These are phyloP conservation scores for Camelina hispida DNA, from an alignment of 345 rosid species.

Conservation along the genomic window DNA sequence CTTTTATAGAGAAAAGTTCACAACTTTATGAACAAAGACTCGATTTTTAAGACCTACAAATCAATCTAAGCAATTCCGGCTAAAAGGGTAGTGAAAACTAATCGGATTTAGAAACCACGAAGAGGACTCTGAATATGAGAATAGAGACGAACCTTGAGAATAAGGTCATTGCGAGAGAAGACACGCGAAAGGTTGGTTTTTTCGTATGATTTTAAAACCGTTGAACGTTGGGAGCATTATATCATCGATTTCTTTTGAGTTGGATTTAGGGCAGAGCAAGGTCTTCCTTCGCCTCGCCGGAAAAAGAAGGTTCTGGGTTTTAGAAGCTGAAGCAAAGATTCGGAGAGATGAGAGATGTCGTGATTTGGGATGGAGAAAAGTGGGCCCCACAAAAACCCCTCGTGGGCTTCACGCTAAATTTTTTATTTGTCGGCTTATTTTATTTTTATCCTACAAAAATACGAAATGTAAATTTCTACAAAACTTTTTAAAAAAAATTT, in stretches of 20 bases:
- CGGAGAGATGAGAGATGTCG: background rate
- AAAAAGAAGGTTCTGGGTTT: conserved; percentile 37
- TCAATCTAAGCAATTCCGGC: background rate
- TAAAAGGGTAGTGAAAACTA: background rate
- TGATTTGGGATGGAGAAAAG: conserved; percentile 15
- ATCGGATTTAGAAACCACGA: conserved; percentile 8
- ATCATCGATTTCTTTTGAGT: conserved; percentile 11
- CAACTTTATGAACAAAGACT: background rate
- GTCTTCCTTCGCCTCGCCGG: conserved; percentile 12
- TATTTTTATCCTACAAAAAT: too few relatives aligned
- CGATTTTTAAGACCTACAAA: conserved; percentile 7
- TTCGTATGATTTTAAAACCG: conserved; percentile 6
- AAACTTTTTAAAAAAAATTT: too few relatives aligned
- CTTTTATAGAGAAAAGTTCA: background rate
- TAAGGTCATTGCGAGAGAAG: conserved; percentile 34
- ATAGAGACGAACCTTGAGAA: conserved; percentile 43
- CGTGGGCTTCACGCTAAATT: conserved; percentile 40
- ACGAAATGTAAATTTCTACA: too few relatives aligned
- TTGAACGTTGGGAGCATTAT: conserved; percentile 27
- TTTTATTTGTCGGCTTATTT: background rate
- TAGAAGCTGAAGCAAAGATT: conserved; percentile 12
- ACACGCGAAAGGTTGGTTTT: background rate
- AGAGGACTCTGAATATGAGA: background rate
- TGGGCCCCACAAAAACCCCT: conserved; percentile 27
- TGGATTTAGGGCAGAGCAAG: background rate